A percentile compares a stretch with the other conserved stretches of the same genome.
Evolutionary conservation across 1,139 yeast genomes (phyloP).

Genomic region (Protomyces lactucae-debilis): DNA sequence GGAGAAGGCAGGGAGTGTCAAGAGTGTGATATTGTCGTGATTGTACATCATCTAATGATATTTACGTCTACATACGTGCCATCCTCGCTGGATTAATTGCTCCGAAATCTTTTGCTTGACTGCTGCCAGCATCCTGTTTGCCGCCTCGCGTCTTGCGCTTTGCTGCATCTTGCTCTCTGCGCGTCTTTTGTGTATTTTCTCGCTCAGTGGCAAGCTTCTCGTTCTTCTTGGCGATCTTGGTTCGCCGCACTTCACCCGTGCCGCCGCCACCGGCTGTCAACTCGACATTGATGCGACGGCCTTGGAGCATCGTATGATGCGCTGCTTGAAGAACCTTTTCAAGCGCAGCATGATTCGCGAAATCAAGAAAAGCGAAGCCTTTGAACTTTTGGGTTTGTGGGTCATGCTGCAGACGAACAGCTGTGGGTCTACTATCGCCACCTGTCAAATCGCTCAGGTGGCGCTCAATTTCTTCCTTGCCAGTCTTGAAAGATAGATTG

Average conservation of each 20-base stretch:
- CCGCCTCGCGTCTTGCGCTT: slow-evolving; percentile 4
- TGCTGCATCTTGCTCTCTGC: slow-evolving; percentile 15
- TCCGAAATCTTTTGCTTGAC: background rate
- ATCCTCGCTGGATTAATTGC: background rate
- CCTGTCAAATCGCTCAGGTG: slow-evolving; percentile 62
- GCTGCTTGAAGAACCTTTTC: slow-evolving; percentile 64
- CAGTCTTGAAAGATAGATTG: slow-evolving; percentile 70
- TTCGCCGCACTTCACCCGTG: slow-evolving; percentile 62
- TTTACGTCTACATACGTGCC: background rate
- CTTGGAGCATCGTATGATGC: slow-evolving; percentile 65
- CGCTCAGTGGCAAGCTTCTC: slow-evolving; percentile 49
- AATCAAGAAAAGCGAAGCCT: slow-evolving; percentile 91
- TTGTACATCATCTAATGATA: background rate
- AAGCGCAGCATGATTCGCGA: slow-evolving; percentile 63
- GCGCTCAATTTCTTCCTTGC: slow-evolving; percentile 56
- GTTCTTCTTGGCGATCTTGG: slow-evolving; percentile 74
- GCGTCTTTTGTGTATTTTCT: slow-evolving; percentile 21
- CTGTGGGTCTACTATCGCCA: slow-evolving; percentile 53
- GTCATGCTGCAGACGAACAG: slow-evolving; percentile 65
- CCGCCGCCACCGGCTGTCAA: slow-evolving; percentile 99
- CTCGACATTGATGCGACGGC: slow-evolving; percentile 84
- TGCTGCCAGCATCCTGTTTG: background rate
- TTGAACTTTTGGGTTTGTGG: slow-evolving; percentile 28
- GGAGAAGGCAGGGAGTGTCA: background rate
- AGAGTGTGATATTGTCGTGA: background rate